phyloP scores from a whole-genome alignment of 169 alveolate genomes.

The Cryptosporidium tyzzeri region DNA sequence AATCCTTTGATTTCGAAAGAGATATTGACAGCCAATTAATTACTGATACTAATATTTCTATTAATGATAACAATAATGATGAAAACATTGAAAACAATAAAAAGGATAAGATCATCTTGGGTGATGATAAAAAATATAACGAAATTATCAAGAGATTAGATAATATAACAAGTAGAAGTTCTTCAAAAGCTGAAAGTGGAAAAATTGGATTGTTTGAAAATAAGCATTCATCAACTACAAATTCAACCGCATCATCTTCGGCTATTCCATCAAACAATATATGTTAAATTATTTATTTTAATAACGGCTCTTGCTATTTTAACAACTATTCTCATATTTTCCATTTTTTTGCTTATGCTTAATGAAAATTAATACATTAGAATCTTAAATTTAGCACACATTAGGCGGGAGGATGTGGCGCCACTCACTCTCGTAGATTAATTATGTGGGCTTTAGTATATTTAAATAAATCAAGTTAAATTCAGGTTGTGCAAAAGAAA shows the following conservation, averaged over 20 bases:
- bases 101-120: conserved; percentile 9
- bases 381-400: conserved; percentile 26
- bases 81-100: conserved; percentile 1
- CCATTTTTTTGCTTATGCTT: not conserved
- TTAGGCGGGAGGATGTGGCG: conserved; percentile 34
- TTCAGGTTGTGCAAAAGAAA: not conserved
- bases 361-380: not conserved
- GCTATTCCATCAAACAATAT: conserved; percentile 68
- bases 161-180: conserved; percentile 36
- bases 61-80: not conserved
- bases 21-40: not conserved
- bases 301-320: not conserved
- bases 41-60: not conserved
- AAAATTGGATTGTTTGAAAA: not conserved
- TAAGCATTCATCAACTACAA: not conserved
- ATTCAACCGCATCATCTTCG: conserved; percentile 55
- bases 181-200: conserved; percentile 15
- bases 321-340: not conserved
- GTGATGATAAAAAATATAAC: conserved; percentile 16
- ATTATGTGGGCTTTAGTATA: conserved; percentile 34
- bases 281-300: conserved; percentile 10
- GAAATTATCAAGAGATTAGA: conserved; percentile 63
- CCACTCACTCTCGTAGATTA: conserved; percentile 40
- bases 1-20: not conserved
- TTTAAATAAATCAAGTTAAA: conserved; percentile 38